Conservation (phyloP, 169 alveolate species). For the Babesia caballi region DNA sequence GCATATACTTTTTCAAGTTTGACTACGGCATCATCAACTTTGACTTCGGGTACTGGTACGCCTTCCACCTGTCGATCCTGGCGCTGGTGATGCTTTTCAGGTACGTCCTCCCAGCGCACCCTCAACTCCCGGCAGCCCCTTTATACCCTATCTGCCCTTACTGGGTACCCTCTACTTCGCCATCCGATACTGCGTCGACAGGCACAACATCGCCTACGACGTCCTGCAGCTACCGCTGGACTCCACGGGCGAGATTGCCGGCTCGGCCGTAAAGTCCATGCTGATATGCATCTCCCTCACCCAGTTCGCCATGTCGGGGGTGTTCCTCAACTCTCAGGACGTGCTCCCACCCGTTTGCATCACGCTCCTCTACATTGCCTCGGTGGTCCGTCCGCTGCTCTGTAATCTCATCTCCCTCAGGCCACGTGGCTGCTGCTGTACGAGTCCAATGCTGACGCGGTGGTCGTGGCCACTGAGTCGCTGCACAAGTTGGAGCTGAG, state of each 20-base stretch:
- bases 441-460: slow-evolving; percentile 54
- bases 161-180: slow-evolving; percentile 74
- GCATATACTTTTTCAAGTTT: slow-evolving; percentile 39
- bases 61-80: slow-evolving; percentile 73
- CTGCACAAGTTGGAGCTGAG: slow-evolving; percentile 27
- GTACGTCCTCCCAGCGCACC: slow-evolving; percentile 8
- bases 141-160: slow-evolving; percentile 68
- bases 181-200: slow-evolving; percentile 73
- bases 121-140: slow-evolving; percentile 7
- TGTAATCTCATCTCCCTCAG: background rate
- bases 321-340: slow-evolving; percentile 51
- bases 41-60: slow-evolving; percentile 81
- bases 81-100: slow-evolving; percentile 75
- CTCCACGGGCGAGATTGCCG: slow-evolving; percentile 71
- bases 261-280: slow-evolving; percentile 76
- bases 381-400: slow-evolving; percentile 46
- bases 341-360: slow-evolving; percentile 39
- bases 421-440: slow-evolving; percentile 65
- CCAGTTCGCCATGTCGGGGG: slow-evolving; percentile 68
- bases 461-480: slow-evolving; percentile 25
- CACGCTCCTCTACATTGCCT: slow-evolving; percentile 57
- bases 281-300: slow-evolving; percentile 72
- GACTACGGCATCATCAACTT: slow-evolving; percentile 62
- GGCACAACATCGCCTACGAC: slow-evolving; percentile 71
- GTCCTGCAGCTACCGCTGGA: slow-evolving; percentile 72